phyloP scores from a whole-genome alignment of 1,139 yeast genomes.

The Zygotorulaspora mrakii region DNA sequence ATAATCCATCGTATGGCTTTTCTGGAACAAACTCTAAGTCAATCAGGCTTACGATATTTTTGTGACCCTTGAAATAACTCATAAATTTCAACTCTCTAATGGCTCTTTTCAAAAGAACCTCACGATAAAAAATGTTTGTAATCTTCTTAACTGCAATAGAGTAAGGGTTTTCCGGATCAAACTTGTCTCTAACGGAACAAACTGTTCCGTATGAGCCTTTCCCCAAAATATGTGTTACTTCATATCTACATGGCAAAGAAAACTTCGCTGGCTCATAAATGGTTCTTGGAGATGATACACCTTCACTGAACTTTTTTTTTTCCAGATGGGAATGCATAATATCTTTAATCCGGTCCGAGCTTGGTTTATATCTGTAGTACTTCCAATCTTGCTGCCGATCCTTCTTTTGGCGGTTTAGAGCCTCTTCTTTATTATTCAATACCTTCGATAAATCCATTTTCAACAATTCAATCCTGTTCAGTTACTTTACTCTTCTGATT shows the following conservation, averaged over 20 bases:
- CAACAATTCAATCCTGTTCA: background rate
- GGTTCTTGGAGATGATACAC: slow-evolving; percentile 18
- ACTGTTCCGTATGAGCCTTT: slow-evolving; percentile 91
- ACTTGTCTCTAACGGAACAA: slow-evolving; percentile 67
- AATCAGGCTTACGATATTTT: slow-evolving; percentile 65
- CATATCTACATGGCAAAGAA: slow-evolving; percentile 62
- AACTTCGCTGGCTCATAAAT: slow-evolving; percentile 50
- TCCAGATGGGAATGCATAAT: slow-evolving; percentile 10
- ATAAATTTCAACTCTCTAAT: slow-evolving; percentile 72
- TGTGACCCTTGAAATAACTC: slow-evolving; percentile 79
- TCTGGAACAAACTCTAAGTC: slow-evolving; percentile 67
- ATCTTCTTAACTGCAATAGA: slow-evolving; percentile 76
- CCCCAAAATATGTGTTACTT: slow-evolving; percentile 63
- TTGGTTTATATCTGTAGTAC: slow-evolving; percentile 14
- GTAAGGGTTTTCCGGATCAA: slow-evolving; percentile 30
- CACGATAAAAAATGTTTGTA: slow-evolving; percentile 59
- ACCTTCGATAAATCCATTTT: slow-evolving; percentile 12
- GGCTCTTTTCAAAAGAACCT: slow-evolving; percentile 67
- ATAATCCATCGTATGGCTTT: slow-evolving; percentile 76
- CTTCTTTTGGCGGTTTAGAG: slow-evolving; percentile 10
- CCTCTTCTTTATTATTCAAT: slow-evolving; percentile 12
- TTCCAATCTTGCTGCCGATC: slow-evolving; percentile 12
- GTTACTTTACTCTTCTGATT: background rate
- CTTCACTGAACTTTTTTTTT: slow-evolving; percentile 1
- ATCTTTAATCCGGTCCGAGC: slow-evolving; percentile 13